Evolutionary conservation across 371 early-diverging fungal genomes (phyloP), one percentile per base, ranked within the genome.

Genomic region (Mucor mucedo): DNA sequence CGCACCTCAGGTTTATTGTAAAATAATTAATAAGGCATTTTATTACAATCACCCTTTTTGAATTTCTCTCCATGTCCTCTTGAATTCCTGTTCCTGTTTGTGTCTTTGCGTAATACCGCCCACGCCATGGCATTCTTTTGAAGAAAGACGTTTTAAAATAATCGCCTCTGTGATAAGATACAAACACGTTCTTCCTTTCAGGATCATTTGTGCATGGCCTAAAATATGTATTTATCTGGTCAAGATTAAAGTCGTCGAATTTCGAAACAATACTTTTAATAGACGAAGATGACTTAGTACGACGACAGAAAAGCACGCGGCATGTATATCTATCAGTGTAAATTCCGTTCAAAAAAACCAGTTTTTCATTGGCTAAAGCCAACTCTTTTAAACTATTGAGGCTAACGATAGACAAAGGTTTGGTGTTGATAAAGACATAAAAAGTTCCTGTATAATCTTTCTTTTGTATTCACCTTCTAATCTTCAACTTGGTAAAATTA

Each of bases 181-280:
- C 28, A 41, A 60, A 60, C 14, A 49, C 52, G 29, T 52, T 41
- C 5, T 30, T 33, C 16, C 42, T 9, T 1, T 52, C 60, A 21
- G 60, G 60, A 41, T 42, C 52, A 13, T 52, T 27, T 4, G 52
- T 52, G 13, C 60, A 60, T 11, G 60, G 52, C 8, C 60, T 50
- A 40, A 60, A 60, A 50, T 60, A 40, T 29, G 40, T 14, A 28
- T 60, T 40, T 4, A 60, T 40, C 40, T 60, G 52, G 1, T 52
- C 60, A 32, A 45, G 13, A 8, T n/a, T 47, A 14, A 58, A 58
- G 33, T 47, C 58, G 4, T 50, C 27, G 4, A 50, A 13, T 28
- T 50, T 27, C 35, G 8, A 35, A 4, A 8, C 0, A 35, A 35
- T 8, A 35, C 8, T 35, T 35, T 35, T 8, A 8, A 35, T 8